Evolutionary conservation across 495 filamentous ascomycete species (phyloP), one percentile per base, ranked within the genome.

Genomic region (Penicillium argentinense): DNA sequence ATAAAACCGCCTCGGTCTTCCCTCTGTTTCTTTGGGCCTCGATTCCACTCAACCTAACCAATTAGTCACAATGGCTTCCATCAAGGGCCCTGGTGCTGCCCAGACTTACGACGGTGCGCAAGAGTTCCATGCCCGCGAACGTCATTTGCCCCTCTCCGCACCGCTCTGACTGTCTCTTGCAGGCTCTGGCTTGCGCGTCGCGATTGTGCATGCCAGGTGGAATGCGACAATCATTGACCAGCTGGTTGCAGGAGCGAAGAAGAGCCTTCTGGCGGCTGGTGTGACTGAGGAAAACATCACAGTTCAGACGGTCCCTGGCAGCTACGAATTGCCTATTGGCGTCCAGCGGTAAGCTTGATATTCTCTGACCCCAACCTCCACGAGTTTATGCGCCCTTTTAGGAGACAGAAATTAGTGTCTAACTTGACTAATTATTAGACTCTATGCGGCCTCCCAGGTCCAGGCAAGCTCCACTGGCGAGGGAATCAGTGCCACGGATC

Each of bases 131-230:
- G n/a, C 25, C 25, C 25, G 6, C 6, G 25, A 16, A 37, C 33
- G 18, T 25, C 37, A 39, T 13, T n/a, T 27, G 3, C 21, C 17
- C 34, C 34, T 9, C 34, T n/a, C 17, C 34, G 34, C 17, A 38
- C 34, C 34, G 8, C 17, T 19, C 2, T 16, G 3, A n/a, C n/a
- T 18, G 17, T 16, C 25, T 37, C 7, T 6, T 39, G 9, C 42
- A 86, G 93, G 93, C 60, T 87, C 86, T 57, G 78, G 74, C 49
- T 80, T 98, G 49, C 88, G 93, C 54, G 85, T 98, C 60, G 91
- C 86, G 43, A 96, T 98, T 59, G 81, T 98, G 23, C 93, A 97
- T 69, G 93, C 91, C 18, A 83, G 93, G 51, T 98, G 93, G 93
- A 98, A 97, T 69, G 82, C 77, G 39, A 68, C 55, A 24, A 79